These are phyloP conservation scores for Colletotrichum lupini DNA, from an alignment of 2,329 filamentous ascomycete genomes.

Conservation along the genomic window DNA sequence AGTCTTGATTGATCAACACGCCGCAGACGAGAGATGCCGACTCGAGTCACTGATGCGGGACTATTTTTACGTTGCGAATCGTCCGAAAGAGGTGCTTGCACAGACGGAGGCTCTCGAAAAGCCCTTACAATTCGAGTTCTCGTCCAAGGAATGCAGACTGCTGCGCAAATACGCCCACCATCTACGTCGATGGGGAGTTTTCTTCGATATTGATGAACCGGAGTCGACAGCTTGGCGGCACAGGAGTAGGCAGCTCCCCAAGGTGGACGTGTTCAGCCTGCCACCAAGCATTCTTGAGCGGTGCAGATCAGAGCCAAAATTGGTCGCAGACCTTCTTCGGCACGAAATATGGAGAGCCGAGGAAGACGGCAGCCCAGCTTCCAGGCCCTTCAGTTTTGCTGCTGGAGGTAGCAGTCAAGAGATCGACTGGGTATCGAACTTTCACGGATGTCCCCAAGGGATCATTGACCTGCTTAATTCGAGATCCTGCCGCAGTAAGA, in stretches of 20 bases:
- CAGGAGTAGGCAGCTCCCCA: conserved; percentile 29
- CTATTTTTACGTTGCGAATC: conserved; percentile 54
- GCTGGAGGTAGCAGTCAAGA: neutral
- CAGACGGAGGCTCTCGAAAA: conserved; percentile 55
- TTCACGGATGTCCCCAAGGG: conserved; percentile 78
- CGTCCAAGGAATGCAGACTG: conserved; percentile 67
- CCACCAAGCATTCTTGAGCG: conserved; percentile 81
- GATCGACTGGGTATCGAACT: conserved; percentile 66
- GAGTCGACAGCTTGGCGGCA: conserved; percentile 11
- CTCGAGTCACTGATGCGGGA: conserved; percentile 76
- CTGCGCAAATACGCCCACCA: conserved; percentile 64
- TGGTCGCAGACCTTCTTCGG: conserved; percentile 80
- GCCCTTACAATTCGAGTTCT: conserved; percentile 73
- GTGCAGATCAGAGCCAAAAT: conserved; percentile 76
- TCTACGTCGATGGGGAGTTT: conserved; percentile 81
- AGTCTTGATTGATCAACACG: conserved; percentile 91
- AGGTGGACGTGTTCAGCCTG: conserved; percentile 66
- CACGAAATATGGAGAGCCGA: conserved; percentile 77
- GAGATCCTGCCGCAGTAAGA: conserved; percentile 76
- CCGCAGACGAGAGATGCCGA: conserved; percentile 88
- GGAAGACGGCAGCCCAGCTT: conserved; percentile 50
- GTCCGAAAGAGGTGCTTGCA: conserved; percentile 34
- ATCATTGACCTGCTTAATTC: conserved; percentile 83
- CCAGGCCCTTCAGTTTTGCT: neutral
- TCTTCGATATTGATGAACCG: conserved; percentile 60